These are phyloP conservation scores for Aspergillus terreus DNA, from an alignment of 2,329 filamentous ascomycete species.

Conservation along the genomic window DNA sequence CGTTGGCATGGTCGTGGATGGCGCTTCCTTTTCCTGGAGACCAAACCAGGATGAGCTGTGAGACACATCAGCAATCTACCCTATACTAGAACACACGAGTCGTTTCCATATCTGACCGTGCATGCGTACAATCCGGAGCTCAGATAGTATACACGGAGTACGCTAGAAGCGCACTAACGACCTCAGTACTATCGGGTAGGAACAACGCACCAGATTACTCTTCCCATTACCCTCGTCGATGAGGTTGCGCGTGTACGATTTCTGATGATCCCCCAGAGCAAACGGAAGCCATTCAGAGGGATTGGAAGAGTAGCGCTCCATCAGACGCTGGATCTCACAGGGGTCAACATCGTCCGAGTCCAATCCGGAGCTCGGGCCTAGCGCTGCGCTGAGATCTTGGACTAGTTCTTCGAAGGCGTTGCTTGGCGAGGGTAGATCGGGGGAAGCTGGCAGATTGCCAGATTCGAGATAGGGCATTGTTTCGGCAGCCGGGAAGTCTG, in stretches of 20 bases:
- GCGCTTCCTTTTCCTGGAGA: constrained; percentile 76
- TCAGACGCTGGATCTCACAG: constrained; percentile 64
- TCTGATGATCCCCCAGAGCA: constrained; percentile 66
- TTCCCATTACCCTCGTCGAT: constrained; percentile 87
- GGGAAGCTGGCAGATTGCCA: constrained; percentile 6
- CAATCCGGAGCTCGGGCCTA: constrained; percentile 78
- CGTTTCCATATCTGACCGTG: background rate
- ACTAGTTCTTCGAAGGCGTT: constrained; percentile 66
- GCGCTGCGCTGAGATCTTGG: constrained; percentile 64
- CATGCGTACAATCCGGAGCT: background rate
- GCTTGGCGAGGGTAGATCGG: constrained; percentile 3
- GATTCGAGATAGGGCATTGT: constrained; percentile 35
- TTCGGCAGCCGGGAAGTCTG: background rate
- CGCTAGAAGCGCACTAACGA: background rate
- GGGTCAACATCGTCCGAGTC: constrained; percentile 79
- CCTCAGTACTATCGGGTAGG: too few relatives aligned
- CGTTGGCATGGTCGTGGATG: constrained; percentile 85
- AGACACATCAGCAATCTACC: constrained; percentile 5
- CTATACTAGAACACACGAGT: background rate
- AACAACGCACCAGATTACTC: constrained; percentile 61
- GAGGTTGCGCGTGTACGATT: constrained; percentile 80
- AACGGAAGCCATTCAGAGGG: constrained; percentile 70
- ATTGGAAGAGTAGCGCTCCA: constrained; percentile 69
- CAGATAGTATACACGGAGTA: background rate
- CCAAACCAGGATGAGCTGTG: constrained; percentile 85